Percentiles rank a stretch among this genome's conserved stretches.
Evolutionary conservation across 2,329 filamentous ascomycete genomes (phyloP).

Genomic region (Coniochaeta hoffmannii): DNA sequence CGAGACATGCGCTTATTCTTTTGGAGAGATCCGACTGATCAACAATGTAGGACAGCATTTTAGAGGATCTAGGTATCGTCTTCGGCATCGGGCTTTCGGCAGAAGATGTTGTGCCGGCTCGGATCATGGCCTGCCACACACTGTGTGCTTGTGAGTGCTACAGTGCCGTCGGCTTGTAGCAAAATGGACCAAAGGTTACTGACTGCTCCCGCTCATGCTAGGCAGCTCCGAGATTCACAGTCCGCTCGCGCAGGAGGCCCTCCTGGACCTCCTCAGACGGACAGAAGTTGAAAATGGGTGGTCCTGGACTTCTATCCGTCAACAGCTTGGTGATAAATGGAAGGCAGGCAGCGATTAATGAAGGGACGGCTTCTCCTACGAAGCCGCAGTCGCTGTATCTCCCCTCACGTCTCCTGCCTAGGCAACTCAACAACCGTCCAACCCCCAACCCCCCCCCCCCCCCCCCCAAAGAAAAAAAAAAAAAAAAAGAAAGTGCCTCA

Average conservation of each 20-base stretch:
- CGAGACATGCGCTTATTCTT: no score
- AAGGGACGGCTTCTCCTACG: no score
- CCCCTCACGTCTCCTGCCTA: neutral
- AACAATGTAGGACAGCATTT: neutral
- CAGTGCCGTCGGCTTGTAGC: neutral
- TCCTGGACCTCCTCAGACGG: neutral
- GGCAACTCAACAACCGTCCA: neutral
- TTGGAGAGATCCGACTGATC: neutral
- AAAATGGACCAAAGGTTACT: neutral
- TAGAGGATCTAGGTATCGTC: neutral
- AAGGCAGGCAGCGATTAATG: no score
- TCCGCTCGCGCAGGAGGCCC: neutral
- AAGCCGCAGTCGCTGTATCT: no score
- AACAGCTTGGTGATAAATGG: no score
- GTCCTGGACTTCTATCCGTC: neutral
- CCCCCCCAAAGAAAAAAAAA: no score
- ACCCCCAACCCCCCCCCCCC: no score
- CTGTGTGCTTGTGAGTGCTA: neutral
- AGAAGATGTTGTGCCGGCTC: neutral
- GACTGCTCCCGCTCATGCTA: neutral
- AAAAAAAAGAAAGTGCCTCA: conserved; percentile 1
- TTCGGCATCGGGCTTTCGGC: neutral
- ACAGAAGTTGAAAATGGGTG: neutral
- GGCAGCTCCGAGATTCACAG: neutral
- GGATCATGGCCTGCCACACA: neutral